Conservation (phyloP, 2,329 filamentous ascomycete genomes). For the Coniochaeta hoffmannii region DNA sequence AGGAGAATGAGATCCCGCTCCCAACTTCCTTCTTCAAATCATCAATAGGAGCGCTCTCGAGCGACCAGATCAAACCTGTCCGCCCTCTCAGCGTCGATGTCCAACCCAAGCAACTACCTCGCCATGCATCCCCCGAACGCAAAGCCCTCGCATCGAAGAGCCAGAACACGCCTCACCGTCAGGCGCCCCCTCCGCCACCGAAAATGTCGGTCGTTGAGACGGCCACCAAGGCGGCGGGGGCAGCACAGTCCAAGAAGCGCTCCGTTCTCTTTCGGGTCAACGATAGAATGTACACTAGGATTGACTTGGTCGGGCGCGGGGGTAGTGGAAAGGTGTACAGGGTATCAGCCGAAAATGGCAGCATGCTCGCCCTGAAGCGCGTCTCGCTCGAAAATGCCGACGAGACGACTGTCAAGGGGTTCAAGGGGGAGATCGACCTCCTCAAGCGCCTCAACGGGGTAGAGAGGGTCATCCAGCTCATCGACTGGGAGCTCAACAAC, state of each 20-base stretch:
- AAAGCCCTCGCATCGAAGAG: slow-evolving; percentile 46
- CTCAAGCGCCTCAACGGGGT: slow-evolving; percentile 75
- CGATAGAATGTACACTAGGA: slow-evolving; percentile 79
- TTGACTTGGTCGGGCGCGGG: slow-evolving; percentile 86
- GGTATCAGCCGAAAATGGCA: slow-evolving; percentile 94
- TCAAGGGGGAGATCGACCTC: slow-evolving; percentile 92
- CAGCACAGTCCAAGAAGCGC: slow-evolving; percentile 66
- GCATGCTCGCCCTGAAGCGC: slow-evolving; percentile 88
- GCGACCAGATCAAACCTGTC: slow-evolving; percentile 40
- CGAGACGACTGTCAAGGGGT: slow-evolving; percentile 73
- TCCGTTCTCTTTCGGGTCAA: slow-evolving; percentile 83
- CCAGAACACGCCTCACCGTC: slow-evolving; percentile 67
- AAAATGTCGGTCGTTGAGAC: slow-evolving; percentile 97
- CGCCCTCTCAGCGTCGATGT: slow-evolving; percentile 41
- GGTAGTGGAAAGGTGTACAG: slow-evolving; percentile 93
- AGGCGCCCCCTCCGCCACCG: slow-evolving; percentile 70
- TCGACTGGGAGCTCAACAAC: slow-evolving; percentile 89
- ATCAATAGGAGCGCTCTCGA: slow-evolving; percentile 51
- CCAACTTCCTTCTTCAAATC: slow-evolving; percentile 55
- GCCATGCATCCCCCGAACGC: slow-evolving; percentile 44
- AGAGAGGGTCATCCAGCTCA: slow-evolving; percentile 82
- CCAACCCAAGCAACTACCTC: slow-evolving; percentile 23
- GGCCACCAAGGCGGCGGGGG: slow-evolving; percentile 76
- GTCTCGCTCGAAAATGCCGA: slow-evolving; percentile 89
- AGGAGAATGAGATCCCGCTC: slow-evolving; percentile 68